Evolutionary conservation across 164 flowering plant species (phyloP), one percentile per base, ranked within the genome.

Genomic region (Magnolia officinalis): DNA sequence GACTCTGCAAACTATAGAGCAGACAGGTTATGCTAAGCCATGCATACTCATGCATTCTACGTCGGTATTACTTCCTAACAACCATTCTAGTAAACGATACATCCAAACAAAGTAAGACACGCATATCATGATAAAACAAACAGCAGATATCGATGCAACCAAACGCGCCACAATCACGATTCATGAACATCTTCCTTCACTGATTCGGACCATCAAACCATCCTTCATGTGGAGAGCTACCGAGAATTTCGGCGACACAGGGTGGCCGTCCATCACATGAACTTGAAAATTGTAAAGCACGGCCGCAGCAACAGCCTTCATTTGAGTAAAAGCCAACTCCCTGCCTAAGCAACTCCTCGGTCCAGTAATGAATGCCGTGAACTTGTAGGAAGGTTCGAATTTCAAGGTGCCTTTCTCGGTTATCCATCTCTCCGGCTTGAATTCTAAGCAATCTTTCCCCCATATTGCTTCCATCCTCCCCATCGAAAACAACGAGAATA

Each of bases 281-380:
- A 92, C 93, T 1, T 55, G 81, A 81, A 87, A 92, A 9, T 90
- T 87, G 77, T 76, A 84, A 8, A 96, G 75, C 78, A 96, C 86
- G 0, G 96, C 86, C 8, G 97, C 97, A 0, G 97, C 96, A 0
- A 72, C 95, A 52, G 81, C 89, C 61, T 95, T 95, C 99, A 95
- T 95, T 76, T 95, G 99, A 64, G 88, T 91, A 69, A 89, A 94
- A 8, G 98, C 98, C 64, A 96, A 92, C 63, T 92, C 99, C 74
- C 89, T 94, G 51, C 99, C 99, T 21, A 96, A 67, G 82, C 99
- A 96, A 19, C 92, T 89, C n/a, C 99, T 80, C 1, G 99, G 99
- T 0, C 99, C 99, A 1, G 94, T 98, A 67, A 94, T 96, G 84
- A 96, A 96, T 1, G 98, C 97, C 0, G 98, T 84, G 86, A 93